phyloP scores from a whole-genome alignment of 2,329 filamentous ascomycete species.

The Fusarium metavorans region DNA sequence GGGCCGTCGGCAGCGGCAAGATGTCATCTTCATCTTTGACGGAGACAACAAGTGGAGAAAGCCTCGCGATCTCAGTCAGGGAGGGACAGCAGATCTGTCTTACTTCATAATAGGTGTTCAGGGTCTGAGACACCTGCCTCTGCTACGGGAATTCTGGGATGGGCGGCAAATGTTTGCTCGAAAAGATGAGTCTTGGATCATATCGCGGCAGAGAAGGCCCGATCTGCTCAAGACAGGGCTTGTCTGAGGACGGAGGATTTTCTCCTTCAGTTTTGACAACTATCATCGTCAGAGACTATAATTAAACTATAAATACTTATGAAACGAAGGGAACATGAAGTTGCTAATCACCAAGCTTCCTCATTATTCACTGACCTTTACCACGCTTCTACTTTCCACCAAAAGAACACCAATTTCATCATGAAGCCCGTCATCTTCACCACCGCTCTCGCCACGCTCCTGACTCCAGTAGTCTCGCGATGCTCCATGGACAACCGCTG shows the following conservation, averaged over 20 bases:
- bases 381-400: neutral
- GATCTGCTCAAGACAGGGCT: neutral
- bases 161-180: too few relatives aligned
- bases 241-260: neutral
- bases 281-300: fast-evolving
- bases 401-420: neutral
- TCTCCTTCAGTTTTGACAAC: neutral
- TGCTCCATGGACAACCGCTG: neutral
- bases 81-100: neutral
- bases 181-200: neutral
- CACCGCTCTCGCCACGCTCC: neutral
- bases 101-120: neutral
- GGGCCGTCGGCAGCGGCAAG: neutral
- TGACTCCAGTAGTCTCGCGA: neutral
- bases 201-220: neutral
- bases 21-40: neutral
- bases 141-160: neutral
- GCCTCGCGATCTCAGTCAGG: neutral
- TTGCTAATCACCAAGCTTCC: neutral
- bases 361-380: neutral
- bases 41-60: neutral
- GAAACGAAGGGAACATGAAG: neutral
- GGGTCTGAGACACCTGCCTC: neutral
- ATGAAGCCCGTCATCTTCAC: neutral
- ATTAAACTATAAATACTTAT: neutral